Percentiles rank a stretch among this genome's conserved stretches.
These are phyloP conservation scores for Auriscalpium microsporum DNA, from an alignment of 768 basidiomycete genomes.

Conservation along the genomic window DNA sequence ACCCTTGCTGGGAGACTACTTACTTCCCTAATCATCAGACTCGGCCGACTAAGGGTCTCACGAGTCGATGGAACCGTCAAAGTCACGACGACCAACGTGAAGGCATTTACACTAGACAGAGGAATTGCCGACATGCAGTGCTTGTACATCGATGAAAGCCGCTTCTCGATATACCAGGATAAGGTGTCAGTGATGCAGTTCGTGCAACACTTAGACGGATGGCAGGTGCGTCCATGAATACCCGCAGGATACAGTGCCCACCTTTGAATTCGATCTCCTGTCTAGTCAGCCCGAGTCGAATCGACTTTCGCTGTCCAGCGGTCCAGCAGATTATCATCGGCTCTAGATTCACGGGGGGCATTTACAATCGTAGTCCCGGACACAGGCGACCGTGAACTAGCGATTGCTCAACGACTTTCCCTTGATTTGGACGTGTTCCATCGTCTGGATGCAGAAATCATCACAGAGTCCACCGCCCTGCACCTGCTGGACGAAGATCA, in stretches of 20 bases:
- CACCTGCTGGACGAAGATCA: slow-evolving; percentile 11
- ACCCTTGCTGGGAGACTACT: too few species aligned
- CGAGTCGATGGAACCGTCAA: neutral
- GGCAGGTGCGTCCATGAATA: too few species aligned
- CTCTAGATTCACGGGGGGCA: slow-evolving; percentile 47
- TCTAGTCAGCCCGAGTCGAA: too few species aligned
- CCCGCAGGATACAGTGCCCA: too few species aligned
- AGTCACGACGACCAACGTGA: slow-evolving; percentile 21
- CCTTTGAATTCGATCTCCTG: too few species aligned
- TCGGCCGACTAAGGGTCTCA: slow-evolving; percentile 30
- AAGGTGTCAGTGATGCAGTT: neutral
- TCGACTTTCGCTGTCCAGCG: neutral
- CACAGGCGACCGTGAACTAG: slow-evolving; percentile 28
- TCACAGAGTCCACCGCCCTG: slow-evolving; percentile 33
- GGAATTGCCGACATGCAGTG: neutral
- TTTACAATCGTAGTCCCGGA: slow-evolving; percentile 48
- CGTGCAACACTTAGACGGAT: too few species aligned
- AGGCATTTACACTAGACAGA: slow-evolving; percentile 14
- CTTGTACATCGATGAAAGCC: neutral
- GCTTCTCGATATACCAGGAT: neutral
- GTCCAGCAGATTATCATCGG: slow-evolving; percentile 38
- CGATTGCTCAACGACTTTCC: slow-evolving; percentile 56
- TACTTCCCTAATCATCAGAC: slow-evolving; percentile 17
- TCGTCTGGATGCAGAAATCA: slow-evolving; percentile 57
- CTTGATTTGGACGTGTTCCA: slow-evolving; percentile 64